A percentile compares a stretch with the other conserved stretches of the same genome.
phyloP scores from a whole-genome alignment of 1,284 basidiomycete species.

The Malassezia cuniculi region DNA sequence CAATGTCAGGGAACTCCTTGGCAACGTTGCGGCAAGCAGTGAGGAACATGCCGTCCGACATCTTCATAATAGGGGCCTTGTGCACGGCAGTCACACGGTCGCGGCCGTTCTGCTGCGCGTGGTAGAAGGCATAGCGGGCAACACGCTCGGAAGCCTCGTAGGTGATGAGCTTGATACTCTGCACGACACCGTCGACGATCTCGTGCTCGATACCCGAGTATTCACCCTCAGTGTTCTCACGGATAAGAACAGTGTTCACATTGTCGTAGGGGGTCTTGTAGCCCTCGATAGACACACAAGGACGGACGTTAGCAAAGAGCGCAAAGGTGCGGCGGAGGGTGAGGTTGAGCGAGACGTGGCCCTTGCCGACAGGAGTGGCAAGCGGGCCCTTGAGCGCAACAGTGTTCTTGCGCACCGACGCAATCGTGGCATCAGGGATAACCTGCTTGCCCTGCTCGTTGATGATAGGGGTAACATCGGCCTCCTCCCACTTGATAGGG shows the following conservation, averaged over 20 bases:
- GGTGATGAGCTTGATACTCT: constrained; percentile 98
- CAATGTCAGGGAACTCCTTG: constrained; percentile 84
- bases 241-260: constrained; percentile 93
- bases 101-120: constrained; percentile 73
- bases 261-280: constrained; percentile 98
- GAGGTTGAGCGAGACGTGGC: constrained; percentile 94
- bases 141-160: constrained; percentile 98
- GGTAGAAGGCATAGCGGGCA: constrained; percentile 96
- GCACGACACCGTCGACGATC: constrained; percentile 93
- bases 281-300: constrained; percentile 87
- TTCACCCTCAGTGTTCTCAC: constrained; percentile 99
- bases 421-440: constrained; percentile 83
- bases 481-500: constrained; percentile 72
- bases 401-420: constrained; percentile 88
- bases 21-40: constrained; percentile 92
- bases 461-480: constrained; percentile 76
- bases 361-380: constrained; percentile 73
- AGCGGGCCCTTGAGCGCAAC: constrained; percentile 72
- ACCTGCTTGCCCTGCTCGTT: constrained; percentile 79
- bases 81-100: constrained; percentile 95
- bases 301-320: constrained; percentile 95
- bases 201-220: constrained; percentile 99
- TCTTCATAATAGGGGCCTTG: constrained; percentile 99
- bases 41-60: constrained; percentile 99
- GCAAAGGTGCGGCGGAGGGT: constrained; percentile 93